Evolutionary conservation across 192 early-diverging fungal genomes (phyloP).

Genomic region (Coemansia sp.): DNA sequence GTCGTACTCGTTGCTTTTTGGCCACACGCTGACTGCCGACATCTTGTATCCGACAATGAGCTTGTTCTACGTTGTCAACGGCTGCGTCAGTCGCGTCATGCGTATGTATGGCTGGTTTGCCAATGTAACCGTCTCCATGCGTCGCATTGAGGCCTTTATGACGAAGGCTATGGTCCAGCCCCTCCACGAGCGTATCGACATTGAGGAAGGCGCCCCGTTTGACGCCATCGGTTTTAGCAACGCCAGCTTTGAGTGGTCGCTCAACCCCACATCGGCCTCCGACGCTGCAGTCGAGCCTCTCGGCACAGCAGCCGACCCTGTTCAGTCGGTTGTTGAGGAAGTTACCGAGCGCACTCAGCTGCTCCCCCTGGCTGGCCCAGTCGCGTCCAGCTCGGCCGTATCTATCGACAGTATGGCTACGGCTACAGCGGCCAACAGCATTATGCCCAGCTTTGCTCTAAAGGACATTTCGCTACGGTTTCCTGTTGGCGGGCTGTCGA

Average conservation of each 20-base stretch:
- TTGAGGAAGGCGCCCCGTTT: not conserved
- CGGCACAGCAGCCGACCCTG: not conserved
- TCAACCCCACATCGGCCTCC: not conserved
- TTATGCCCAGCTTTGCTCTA: constrained; percentile 53
- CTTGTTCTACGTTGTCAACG: constrained; percentile 59
- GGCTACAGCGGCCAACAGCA: not conserved
- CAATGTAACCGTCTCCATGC: constrained; percentile 61
- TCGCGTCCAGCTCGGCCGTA: not conserved
- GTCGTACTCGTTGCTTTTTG: constrained; percentile 59
- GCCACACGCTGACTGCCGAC: constrained; percentile 55
- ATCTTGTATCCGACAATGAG: constrained; percentile 65
- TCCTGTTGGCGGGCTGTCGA: constrained; percentile 60
- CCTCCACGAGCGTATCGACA: constrained; percentile 41
- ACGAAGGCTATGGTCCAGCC: constrained; percentile 66
- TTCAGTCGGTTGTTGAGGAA: not conserved
- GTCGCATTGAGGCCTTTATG: constrained; percentile 74
- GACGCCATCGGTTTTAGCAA: constrained; percentile 31
- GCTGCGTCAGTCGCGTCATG: constrained; percentile 51
- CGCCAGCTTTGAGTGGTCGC: constrained; percentile 45
- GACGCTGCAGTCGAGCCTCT: not conserved
- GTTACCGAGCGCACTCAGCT: not conserved
- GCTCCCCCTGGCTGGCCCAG: not conserved
- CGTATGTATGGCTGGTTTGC: constrained; percentile 55
- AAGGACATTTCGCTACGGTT: constrained; percentile 62
- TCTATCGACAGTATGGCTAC: not conserved